Evolutionary conservation across 192 early-diverging fungal genomes (phyloP), one percentile per base, ranked within the genome.

Genomic region (Entomortierella parvispora): DNA sequence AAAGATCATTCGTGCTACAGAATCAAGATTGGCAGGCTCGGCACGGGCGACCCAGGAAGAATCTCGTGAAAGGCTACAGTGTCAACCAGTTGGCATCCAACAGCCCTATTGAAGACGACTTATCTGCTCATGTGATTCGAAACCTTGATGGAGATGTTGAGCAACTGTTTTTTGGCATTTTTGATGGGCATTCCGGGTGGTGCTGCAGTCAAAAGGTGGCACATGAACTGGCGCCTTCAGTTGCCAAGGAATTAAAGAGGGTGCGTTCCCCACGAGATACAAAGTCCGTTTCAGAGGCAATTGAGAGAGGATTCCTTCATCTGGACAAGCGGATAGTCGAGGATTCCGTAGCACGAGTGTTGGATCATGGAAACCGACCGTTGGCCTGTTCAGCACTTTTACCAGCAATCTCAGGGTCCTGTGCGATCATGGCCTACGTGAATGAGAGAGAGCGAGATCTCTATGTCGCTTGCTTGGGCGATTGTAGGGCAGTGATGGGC

Each of bases 161-260:
- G 25, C 52, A 77, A 17, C 46, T 82, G 49, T 83, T 81, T 59
- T 77, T 68, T 26, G 86, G 84, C 12, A 72, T 87, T 11, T 87
- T 72, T 74, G 84, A 87, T 69, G 86, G 86, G 2, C 86, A 87
- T 31, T 78, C 78, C 46, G 86, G 86, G 17, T 83, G 80, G 53
- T 66, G 76, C 47, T 84, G 84, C 31, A 82, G 82, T 15, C 69
- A 76, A 60, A 71, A 82, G 37, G 77, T 87, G 2, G 75, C 75
- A 12, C 58, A 55, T 7, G 69, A 83, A 22, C 52, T 87, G n/a
- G 83, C 84, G 1, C 74, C 80, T 4, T 82, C 76, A 6, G 78
- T 87, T 26, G 80, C 77, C 40, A 70, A 77, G 31, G 68, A 85
- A 29, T 54, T 87, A 14, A 62, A 70, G 11, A 50, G 26, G 11